These are phyloP conservation scores for Lepidium aucheri DNA, from an alignment of 345 rosid species.

Conservation along the genomic window DNA sequence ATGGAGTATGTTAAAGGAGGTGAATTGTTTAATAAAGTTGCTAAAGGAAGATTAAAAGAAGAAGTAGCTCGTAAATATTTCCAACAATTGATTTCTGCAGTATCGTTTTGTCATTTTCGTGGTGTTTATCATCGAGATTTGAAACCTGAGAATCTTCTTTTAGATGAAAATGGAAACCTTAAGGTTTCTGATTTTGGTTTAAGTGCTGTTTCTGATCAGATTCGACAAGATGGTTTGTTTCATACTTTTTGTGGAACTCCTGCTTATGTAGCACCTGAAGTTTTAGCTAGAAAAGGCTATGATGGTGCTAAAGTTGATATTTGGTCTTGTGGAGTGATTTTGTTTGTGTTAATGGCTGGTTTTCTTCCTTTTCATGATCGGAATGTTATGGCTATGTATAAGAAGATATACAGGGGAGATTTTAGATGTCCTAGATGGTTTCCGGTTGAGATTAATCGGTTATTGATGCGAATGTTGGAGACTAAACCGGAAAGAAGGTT, in stretches of 20 bases:
- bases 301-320: conserved; percentile 79
- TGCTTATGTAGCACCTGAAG: conserved; percentile 86
- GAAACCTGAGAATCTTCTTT: conserved; percentile 76
- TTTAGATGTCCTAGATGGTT: conserved; percentile 75
- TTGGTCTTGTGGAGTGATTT: conserved; percentile 90
- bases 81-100: conserved; percentile 76
- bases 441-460: conserved; percentile 47
- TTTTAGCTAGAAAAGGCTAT: conserved; percentile 59
- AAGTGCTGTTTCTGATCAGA: conserved; percentile 72
- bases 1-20: conserved; percentile 93
- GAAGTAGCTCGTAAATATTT: conserved; percentile 56
- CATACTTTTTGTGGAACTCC: conserved; percentile 90
- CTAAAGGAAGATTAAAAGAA: conserved; percentile 70
- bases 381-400: conserved; percentile 69
- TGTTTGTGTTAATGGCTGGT: conserved; percentile 71
- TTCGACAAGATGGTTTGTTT: conserved; percentile 59
- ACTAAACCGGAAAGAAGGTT: conserved; percentile 67
- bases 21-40: conserved; percentile 68
- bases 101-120: conserved; percentile 67
- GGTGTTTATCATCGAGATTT: conserved; percentile 88
- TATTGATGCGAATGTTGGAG: conserved; percentile 53
- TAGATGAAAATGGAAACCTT: conserved; percentile 61
- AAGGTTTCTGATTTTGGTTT: conserved; percentile 87
- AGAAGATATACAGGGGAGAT: conserved; percentile 61
- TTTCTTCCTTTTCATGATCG: conserved; percentile 77